A percentile compares a stretch with the other conserved stretches of the same genome.
Conservation (phyloP, 2,329 filamentous ascomycete genomes). For the Ophiostoma triangulosporum region DNA sequence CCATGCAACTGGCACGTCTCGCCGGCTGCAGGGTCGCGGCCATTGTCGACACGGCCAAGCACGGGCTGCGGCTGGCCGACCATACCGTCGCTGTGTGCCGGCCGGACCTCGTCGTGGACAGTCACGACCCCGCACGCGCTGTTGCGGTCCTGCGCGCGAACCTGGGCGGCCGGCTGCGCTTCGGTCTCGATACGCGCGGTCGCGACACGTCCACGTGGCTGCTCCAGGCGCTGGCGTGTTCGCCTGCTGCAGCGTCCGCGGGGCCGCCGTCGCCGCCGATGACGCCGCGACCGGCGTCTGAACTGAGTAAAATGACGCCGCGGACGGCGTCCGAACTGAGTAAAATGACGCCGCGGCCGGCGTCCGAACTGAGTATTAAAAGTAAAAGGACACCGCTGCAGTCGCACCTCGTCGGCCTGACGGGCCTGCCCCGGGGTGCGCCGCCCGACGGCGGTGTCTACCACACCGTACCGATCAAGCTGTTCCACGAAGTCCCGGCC, state of each 20-base stretch:
- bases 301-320: conserved; percentile 17
- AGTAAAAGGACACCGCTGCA: conserved; percentile 8
- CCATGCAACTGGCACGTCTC: conserved; percentile 54
- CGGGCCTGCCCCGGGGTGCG: conserved; percentile 48
- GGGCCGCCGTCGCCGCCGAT: conserved; percentile 28
- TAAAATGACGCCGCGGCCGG: conserved; percentile 13
- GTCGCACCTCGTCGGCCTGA: conserved; percentile 52
- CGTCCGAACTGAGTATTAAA: no score
- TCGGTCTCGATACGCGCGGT: conserved; percentile 56
- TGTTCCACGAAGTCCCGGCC: conserved; percentile 55
- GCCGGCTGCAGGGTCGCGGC: conserved; percentile 51
- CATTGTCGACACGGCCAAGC: conserved; percentile 52
- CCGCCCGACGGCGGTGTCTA: conserved; percentile 32
- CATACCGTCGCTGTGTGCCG: conserved; percentile 21
- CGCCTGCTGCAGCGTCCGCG: background rate
- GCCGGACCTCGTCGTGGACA: conserved; percentile 56
- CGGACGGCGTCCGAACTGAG: background rate
- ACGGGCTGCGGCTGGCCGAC: conserved; percentile 43
- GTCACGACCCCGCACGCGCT: conserved; percentile 50
- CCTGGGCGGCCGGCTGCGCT: conserved; percentile 40
- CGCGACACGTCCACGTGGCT: conserved; percentile 48
- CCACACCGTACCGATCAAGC: conserved; percentile 60
- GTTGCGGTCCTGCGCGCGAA: conserved; percentile 48
- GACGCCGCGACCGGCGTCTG: conserved; percentile 7
- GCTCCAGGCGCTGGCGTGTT: conserved; percentile 32